A percentile compares a stretch with the other conserved stretches of the same genome.
Conservation (phyloP, 495 filamentous ascomycete genomes). For the Rostrohypoxylon terebratum region DNA sequence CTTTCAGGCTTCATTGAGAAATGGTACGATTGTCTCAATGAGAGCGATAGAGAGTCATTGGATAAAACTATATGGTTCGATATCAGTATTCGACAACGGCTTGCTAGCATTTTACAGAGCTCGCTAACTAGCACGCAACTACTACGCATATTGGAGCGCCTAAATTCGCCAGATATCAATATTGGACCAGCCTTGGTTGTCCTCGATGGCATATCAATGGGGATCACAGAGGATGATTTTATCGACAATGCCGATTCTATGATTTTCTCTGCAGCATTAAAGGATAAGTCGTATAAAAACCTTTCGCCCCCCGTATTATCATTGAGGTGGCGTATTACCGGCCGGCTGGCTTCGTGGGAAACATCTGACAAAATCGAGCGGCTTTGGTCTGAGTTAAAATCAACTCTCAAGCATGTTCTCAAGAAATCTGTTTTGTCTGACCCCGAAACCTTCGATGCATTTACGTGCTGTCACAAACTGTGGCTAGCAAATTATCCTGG, state of each 20-base stretch:
- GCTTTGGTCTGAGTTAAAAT: constrained; percentile 54
- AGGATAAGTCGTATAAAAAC: constrained; percentile 34
- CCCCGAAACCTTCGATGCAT: constrained; percentile 55
- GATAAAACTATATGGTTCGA: constrained; percentile 69
- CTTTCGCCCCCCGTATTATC: constrained; percentile 39
- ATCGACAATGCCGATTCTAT: constrained; percentile 54
- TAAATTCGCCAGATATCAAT: constrained; percentile 48
- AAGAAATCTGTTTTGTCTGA: constrained; percentile 46
- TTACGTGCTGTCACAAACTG: constrained; percentile 53
- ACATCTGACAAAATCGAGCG: constrained; percentile 49
- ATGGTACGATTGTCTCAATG: constrained; percentile 74
- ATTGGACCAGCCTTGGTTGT: constrained; percentile 54
- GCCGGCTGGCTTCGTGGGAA: constrained; percentile 51
- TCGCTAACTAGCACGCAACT: constrained; percentile 63
- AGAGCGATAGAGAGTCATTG: constrained; percentile 51
- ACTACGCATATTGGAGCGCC: constrained; percentile 56
- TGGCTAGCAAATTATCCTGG: constrained; percentile 55
- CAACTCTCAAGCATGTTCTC: constrained; percentile 49
- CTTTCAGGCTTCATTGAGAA: constrained; percentile 72
- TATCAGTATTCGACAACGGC: constrained; percentile 62
- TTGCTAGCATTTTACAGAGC: constrained; percentile 57
- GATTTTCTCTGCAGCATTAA: constrained; percentile 46
- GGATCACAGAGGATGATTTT: constrained; percentile 58
- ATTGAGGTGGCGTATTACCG: constrained; percentile 55
- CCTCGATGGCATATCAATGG: constrained; percentile 61